Evolutionary conservation across 768 basidiomycete genomes (phyloP), one percentile per base, ranked within the genome.

Genomic region (Suillus subaureus): DNA sequence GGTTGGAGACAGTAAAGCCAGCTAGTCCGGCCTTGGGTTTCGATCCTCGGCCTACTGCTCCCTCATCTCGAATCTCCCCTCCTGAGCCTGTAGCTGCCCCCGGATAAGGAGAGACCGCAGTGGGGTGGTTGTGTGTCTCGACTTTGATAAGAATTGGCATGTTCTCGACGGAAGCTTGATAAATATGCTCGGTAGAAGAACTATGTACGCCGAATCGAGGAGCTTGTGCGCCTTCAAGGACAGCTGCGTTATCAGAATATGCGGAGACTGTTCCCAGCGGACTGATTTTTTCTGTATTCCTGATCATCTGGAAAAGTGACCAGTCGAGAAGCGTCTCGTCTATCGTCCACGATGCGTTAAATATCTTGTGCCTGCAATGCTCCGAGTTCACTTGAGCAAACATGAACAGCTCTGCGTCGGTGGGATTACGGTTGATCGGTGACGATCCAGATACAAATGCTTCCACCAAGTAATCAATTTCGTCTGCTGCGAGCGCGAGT

Each of bases 371-470:
- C 40, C 97, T 86, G 77, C 97, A 99, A 74, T 99, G 97, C 77
- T 99, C 97, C n/a, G 96, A 98, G 80, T 99, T 99, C 76, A 99
- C 97, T 74, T 99, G 97, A 4, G 97, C 97, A 77, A 99, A 99
- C 97, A 99, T 99, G 86, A 99, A 99, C 9, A 99, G 83, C 75
- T 99, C 97, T 4, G 97, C 96, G 74, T 99, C 97, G 45, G 93
- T 97, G 9, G 97, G 97, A 74, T 94, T 90, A 42, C 96, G 88
- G 57, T 83, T 82, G 76, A 92, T 87, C 1, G 91, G 84, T 15
- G 82, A 74, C 6, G 81, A 65, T 6, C 91, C 90, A n/a, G 90
- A 82, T 33, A 93, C 83, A 77, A 95, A 99, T 13, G 93, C 95
- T 62, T 92, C 84, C 68, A 97, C 85, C 68, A 99, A 88, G 78